A percentile compares a stretch with the other conserved stretches of the same genome.
Evolutionary conservation across 257 asterid species (phyloP).

Genomic region (Voacanga thouarsii): DNA sequence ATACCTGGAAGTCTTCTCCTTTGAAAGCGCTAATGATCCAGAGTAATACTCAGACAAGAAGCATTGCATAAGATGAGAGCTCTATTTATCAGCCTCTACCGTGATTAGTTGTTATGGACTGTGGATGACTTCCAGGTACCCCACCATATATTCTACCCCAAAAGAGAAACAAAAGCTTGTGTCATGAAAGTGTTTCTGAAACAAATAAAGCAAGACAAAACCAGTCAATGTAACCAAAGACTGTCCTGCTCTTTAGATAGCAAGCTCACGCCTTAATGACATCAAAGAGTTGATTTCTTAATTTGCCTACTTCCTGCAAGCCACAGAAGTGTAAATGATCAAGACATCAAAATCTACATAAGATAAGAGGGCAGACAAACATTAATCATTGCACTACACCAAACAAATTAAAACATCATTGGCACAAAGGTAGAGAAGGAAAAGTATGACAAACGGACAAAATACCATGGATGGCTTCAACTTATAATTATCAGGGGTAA

Average conservation of each 20-base stretch:
- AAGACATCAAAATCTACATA: neutral
- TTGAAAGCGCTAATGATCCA: neutral
- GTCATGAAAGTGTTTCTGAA: neutral
- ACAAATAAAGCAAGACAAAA: neutral
- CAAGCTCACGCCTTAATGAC: neutral
- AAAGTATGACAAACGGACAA: neutral
- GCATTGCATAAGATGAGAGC: neutral
- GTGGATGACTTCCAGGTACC: neutral
- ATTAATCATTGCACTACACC: neutral
- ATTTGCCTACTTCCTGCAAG: neutral
- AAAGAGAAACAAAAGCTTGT: neutral
- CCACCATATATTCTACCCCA: neutral
- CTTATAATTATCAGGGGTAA: neutral
- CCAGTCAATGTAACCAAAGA: neutral
- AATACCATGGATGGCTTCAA: neutral
- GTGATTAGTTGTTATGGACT: neutral
- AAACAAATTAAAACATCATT: neutral
- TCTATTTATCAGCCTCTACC: neutral
- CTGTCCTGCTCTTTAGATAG: neutral
- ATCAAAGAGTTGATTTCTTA: neutral
- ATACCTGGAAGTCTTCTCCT: conserved; percentile 2
- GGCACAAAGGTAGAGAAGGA: neutral
- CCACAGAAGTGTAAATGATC: conserved; percentile 1
- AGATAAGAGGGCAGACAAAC: neutral
- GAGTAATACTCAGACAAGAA: neutral